Conservation (phyloP, 2,329 filamentous ascomycete species). For the Penicillium sp. region DNA sequence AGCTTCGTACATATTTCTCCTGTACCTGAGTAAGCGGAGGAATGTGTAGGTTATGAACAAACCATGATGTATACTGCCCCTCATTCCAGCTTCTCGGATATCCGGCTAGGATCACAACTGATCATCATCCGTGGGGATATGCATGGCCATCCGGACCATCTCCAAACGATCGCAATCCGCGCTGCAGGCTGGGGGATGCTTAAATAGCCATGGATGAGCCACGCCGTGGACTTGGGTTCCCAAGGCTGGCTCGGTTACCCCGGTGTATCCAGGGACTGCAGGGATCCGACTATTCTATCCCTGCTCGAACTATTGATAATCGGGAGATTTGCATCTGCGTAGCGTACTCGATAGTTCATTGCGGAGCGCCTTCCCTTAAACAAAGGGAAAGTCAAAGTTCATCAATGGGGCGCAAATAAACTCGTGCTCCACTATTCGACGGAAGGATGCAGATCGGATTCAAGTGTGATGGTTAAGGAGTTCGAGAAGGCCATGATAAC, state of each 20-base stretch:
- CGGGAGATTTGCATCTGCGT: background rate
- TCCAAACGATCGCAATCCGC: constrained; percentile 6
- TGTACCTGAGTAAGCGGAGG: background rate
- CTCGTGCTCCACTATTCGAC: constrained; percentile 3
- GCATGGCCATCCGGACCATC: constrained; percentile 6
- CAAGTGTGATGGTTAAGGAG: background rate
- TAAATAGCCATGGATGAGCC: constrained; percentile 7
- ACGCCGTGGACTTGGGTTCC: constrained; percentile 3
- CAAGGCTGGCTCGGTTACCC: background rate
- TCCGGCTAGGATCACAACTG: constrained; percentile 4
- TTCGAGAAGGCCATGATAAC: background rate
- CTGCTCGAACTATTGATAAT: background rate
- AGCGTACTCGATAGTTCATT: background rate
- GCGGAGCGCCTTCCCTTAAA: background rate
- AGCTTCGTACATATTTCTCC: constrained; percentile 4
- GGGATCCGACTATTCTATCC: constrained; percentile 1
- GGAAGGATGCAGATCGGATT: constrained; percentile 3
- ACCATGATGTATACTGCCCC: background rate
- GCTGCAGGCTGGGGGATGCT: constrained; percentile 8
- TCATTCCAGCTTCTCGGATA: background rate
- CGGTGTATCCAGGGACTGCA: constrained; percentile 3
- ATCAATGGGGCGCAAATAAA: background rate
- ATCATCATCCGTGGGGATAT: constrained; percentile 3
- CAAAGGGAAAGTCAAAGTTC: background rate
- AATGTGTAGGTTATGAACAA: background rate